Evolutionary conservation across 1,284 basidiomycete species (phyloP).

Genomic region (Tremellales sp.): DNA sequence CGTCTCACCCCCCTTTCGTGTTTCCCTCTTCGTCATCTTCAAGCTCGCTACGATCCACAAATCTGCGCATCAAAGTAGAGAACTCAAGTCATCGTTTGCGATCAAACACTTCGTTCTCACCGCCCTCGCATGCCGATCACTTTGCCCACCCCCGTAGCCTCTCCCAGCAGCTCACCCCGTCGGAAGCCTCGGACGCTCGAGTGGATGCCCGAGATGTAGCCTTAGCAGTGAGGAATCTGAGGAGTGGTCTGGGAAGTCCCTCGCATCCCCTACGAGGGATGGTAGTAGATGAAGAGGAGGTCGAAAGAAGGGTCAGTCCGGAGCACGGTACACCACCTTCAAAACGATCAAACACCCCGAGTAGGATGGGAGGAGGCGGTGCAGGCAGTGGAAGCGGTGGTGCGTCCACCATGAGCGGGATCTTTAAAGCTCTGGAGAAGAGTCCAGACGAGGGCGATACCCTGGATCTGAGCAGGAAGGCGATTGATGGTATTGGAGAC

Average conservation of each 20-base stretch:
- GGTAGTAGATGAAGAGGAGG: neutral
- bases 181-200: neutral
- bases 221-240: constrained; percentile 10
- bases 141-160: neutral
- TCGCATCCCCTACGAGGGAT: neutral
- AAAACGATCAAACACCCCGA: no score
- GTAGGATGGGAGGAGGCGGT: neutral
- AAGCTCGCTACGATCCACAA: neutral
- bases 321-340: no score
- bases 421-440: constrained; percentile 61
- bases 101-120: constrained; percentile 8
- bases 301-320: neutral
- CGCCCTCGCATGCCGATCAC: neutral
- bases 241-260: constrained; percentile 1
- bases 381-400: neutral
- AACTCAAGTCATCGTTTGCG: neutral
- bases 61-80: constrained; percentile 5
- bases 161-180: neutral
- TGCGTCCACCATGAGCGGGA: constrained; percentile 26
- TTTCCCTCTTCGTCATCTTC: constrained; percentile 6
- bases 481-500: constrained; percentile 68
- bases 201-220: constrained; percentile 11
- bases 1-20: neutral
- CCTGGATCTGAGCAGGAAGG: constrained; percentile 72
- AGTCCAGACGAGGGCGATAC: constrained; percentile 76